Conservation (phyloP, 805 yeast species). For the Saccharomyces eubayanus region DNA sequence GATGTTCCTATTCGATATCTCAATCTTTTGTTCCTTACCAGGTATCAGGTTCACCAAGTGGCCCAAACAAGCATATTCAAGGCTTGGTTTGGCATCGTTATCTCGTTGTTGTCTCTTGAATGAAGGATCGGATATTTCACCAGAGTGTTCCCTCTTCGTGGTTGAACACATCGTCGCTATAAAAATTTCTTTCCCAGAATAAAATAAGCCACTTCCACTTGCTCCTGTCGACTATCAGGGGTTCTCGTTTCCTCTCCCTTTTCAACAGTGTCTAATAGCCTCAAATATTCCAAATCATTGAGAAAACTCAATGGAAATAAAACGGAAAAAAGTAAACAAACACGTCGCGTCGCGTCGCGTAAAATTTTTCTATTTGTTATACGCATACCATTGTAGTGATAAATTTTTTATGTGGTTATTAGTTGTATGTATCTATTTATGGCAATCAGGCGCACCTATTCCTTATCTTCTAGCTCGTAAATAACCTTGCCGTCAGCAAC, state of each 20-base stretch:
- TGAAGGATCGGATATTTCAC: constrained; percentile 4
- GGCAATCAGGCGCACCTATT: constrained; percentile 2
- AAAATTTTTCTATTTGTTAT: neutral
- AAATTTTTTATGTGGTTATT: neutral
- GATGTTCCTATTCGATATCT: constrained; percentile 29
- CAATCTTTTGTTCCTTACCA: constrained; percentile 26
- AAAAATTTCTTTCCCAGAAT: neutral
- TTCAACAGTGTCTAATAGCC: neutral
- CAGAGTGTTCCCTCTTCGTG: constrained; percentile 12
- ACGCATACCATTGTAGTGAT: neutral
- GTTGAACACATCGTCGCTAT: neutral
- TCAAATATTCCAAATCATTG: neutral
- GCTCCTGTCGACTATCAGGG: neutral
- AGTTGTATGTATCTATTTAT: neutral
- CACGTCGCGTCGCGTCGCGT: neutral
- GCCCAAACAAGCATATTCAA: constrained; percentile 9
- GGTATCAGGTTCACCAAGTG: constrained; percentile 27
- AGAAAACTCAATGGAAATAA: neutral
- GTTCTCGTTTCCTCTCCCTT: neutral
- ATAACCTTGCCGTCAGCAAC: constrained; percentile 38
- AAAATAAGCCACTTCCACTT: neutral
- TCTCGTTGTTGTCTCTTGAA: constrained; percentile 15
- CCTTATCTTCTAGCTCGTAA: constrained; percentile 31
- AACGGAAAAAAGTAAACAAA: neutral
- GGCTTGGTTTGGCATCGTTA: constrained; percentile 1